phyloP scores from a whole-genome alignment of 1,284 basidiomycete genomes.

The Grifola frondosa region DNA sequence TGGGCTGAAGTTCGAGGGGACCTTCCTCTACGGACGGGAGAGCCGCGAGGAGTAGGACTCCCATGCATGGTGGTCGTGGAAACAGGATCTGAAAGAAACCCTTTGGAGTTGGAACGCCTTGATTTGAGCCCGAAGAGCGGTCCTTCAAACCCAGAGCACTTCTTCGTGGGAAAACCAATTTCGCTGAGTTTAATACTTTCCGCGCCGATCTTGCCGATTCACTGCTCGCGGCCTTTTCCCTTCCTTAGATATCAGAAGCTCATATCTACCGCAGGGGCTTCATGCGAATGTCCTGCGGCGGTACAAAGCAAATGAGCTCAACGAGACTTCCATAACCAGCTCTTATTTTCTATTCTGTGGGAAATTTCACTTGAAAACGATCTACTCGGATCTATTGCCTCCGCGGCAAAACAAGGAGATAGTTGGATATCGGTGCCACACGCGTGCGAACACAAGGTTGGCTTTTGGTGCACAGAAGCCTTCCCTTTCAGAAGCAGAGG shows the following conservation, averaged over 20 bases:
- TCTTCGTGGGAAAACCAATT: slow-evolving; percentile 24
- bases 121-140: slow-evolving; percentile 18
- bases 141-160: slow-evolving; percentile 23
- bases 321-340: too few relatives aligned
- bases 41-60: slow-evolving; percentile 44
- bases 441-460: too few relatives aligned
- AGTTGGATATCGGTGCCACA: too few relatives aligned
- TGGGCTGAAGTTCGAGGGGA: slow-evolving; percentile 46
- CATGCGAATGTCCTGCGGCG: too few relatives aligned
- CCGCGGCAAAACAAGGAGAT: not conserved
- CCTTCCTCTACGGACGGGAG: slow-evolving; percentile 56
- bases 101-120: slow-evolving; percentile 12
- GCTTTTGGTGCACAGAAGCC: too few relatives aligned
- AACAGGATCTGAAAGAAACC: slow-evolving; percentile 23
- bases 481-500: too few relatives aligned
- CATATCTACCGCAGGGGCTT: too few relatives aligned
- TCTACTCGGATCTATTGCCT: not conserved
- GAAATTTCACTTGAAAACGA: too few relatives aligned
- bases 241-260: too few relatives aligned
- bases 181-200: slow-evolving; percentile 22
- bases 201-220: slow-evolving; percentile 28
- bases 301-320: too few relatives aligned
- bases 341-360: too few relatives aligned
- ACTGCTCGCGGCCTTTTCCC: too few relatives aligned
- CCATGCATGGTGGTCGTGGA: slow-evolving; percentile 29